Base-by-base conservation (phyloP, 371 early-diverging fungal species). In the Circinella umbellata region DNA sequence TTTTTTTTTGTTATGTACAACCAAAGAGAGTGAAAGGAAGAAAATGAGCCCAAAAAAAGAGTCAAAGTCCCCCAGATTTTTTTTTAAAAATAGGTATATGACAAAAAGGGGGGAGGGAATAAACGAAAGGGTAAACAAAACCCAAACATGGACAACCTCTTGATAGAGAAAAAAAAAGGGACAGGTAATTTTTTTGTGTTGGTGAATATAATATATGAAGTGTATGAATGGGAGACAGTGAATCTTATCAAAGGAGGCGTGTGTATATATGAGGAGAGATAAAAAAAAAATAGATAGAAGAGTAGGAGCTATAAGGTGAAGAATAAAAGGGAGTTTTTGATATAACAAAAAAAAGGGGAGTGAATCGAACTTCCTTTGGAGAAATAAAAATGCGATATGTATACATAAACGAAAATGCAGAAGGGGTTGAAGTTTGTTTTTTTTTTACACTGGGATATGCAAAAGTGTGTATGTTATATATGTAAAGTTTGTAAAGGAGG, bases 41-140 rank as follows among this genome's bases (percentile, higher is more conserved):
- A 42, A 42, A 42, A 42, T 42, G 42, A 57, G 57, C 27, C 8
- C n/a, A 10, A 54, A 54, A 54, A 54, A 54, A 57, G n/a, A 57
- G 27, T n/a, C 57, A 57, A 54, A 54, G 57, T n/a, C 57, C 57
- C 57, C 11, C 34, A 27, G 27, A 10, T 17, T 17, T 18, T 17
- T 18, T 57, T 57, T 57, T 57, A 57, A 57, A 57, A 57, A 57
- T 57, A 57, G 57, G 10, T 57, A 57, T 57, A 27, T 57, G 57
- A 57, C 57, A 57, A 57, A 57, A 57, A 11, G 48, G 48, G 42
- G 63, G 27, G 27, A 3, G 48, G 48, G 42, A 46, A 47, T 46
- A 47, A 20, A 46, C 63, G 10, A 39, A 35, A 63, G 39, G 34
- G 60, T n/a, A 63, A 47, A 27, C 42, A 17, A 47, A 8, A 63